Base-by-base conservation (phyloP, 805 yeast genomes). In the Metschnikowia kofuensis region DNA sequence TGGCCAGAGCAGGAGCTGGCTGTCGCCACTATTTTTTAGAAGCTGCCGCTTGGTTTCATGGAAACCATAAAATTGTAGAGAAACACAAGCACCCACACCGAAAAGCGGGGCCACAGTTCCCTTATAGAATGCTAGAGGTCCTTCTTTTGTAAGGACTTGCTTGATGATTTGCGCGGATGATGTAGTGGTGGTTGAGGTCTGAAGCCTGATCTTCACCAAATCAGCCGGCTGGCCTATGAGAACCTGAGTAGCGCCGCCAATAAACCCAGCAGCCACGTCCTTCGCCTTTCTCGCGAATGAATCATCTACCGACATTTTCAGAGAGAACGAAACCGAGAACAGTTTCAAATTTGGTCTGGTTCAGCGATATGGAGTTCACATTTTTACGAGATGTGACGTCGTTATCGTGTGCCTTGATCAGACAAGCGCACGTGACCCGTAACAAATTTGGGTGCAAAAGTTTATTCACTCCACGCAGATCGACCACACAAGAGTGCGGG, bases 51-150 rank as follows among this genome's bases (percentile, higher is more conserved):
- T 81, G 34, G 86, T 75, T 59, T 83, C 89, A 59, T 82, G 87
- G 58, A 83, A 85, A 1, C 89, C 87, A 57, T 83, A 84, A 62
- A 83, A 84, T 58, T 83, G 89, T 31, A 83, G 66, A 2, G 86
- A 81, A 7, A 83, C 89, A 68, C 89, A 83, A 1, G 79, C 83
- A 0, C 60, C 72, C 6, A 74, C 78, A 0, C 78, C 78, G 48
- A 73, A 62, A 27, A 74, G 60, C 2, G 78, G 78, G 1, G 78
- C 68, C 35, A 72, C 53, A 0, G 78, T 74, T 6, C 78, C 78
- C 50, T 74, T 74, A 57, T 74, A 74, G 55, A 74, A 74, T 2
- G 78, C 77, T 28, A 66, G 56, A 4, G 67, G 39, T 4, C 78
- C 78, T 58, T 74, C 78, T 51, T 73, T 70, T 30, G 62, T 57